Evolutionary conservation across 2,329 filamentous ascomycete species (phyloP), one percentile per base, ranked within the genome.

Genomic region (Shiraia bambusicola): DNA sequence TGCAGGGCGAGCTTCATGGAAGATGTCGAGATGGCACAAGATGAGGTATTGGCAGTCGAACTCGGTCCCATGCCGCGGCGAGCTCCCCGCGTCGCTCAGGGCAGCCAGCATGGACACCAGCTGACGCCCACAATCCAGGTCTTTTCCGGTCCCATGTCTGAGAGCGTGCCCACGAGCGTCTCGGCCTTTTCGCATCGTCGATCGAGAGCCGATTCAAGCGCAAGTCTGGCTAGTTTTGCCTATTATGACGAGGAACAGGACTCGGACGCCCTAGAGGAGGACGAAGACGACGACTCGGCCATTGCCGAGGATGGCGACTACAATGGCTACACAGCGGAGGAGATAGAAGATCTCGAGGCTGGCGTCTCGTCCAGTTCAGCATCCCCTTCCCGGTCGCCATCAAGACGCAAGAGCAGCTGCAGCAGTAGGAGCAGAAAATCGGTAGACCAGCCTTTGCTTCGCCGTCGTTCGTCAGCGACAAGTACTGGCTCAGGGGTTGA

Each of bases 11-110:
- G 88, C 70, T 84, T 96, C 56, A 85, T 95, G 57, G 89, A 89
- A 54, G 89, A 95, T 69, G 91, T 97, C n/a, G 92, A 96, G 67
- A 97, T 98, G 93, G 92, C 93, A 14, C 89, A 94, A 37, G 88
- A 95, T 66, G 92, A 97, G 80, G 88, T 93, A 63, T 59, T 56
- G 4, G 19, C 19, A 22, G 19, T 22, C 50, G 60, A 67, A 55
- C 61, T 67, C 52, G 53, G 37, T 17, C 54, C 56, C 52, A 49
- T 62, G 40, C 35, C 42, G 39, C 53, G 40, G 22, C 40, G 19
- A 22, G 19, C 50, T 34, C 53, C 37, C 30, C 49, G 42, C 35
- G 35, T 34, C 37, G 28, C 34, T 14, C 37, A 40, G 33, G 37
- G 37, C 34, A 39, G 39, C 28, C 40, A 39, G 39, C 50, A 54